These are phyloP conservation scores for Tephrocybe sp. DNA, from an alignment of 768 basidiomycete genomes.

Conservation along the genomic window DNA sequence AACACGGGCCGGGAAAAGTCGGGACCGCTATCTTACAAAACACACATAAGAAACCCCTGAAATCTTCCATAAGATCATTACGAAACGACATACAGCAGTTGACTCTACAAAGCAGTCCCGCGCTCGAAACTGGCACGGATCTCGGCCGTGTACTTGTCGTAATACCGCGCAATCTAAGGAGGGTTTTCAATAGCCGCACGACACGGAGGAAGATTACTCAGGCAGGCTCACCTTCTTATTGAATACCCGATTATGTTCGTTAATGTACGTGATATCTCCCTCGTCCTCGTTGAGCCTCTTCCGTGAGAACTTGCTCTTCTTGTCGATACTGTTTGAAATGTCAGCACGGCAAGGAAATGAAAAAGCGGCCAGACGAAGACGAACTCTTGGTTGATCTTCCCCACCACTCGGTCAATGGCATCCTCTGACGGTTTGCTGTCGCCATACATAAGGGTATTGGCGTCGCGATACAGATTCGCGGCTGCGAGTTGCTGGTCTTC, in stretches of 20 bases:
- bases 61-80: not conserved
- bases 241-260: constrained; percentile 96
- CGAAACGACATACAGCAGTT: not conserved
- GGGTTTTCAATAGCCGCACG: constrained; percentile 2
- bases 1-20: too few relatives aligned
- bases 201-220: not conserved
- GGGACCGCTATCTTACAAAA: too few relatives aligned
- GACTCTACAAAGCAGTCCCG: constrained; percentile 76
- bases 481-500: constrained; percentile 71
- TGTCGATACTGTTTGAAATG: constrained; percentile 63
- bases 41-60: not conserved
- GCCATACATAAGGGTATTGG: constrained; percentile 89
- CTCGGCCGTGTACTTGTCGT: constrained; percentile 95
- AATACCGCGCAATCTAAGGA: constrained; percentile 83
- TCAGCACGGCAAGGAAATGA: constrained; percentile 8
- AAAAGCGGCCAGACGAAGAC: too few relatives aligned
- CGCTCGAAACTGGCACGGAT: constrained; percentile 98
- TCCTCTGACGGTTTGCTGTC: constrained; percentile 96
- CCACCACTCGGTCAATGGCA: constrained; percentile 87
- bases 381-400: constrained; percentile 91
- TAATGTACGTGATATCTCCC: constrained; percentile 98
- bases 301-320: constrained; percentile 85
- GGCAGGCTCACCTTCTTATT: constrained; percentile 79
- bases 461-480: constrained; percentile 89
- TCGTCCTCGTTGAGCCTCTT: constrained; percentile 89